Evolutionary conservation across 108 stramenopile genomes (phyloP), one percentile per base, ranked within the genome.

Genomic region (Nannochloropsis granulata): DNA sequence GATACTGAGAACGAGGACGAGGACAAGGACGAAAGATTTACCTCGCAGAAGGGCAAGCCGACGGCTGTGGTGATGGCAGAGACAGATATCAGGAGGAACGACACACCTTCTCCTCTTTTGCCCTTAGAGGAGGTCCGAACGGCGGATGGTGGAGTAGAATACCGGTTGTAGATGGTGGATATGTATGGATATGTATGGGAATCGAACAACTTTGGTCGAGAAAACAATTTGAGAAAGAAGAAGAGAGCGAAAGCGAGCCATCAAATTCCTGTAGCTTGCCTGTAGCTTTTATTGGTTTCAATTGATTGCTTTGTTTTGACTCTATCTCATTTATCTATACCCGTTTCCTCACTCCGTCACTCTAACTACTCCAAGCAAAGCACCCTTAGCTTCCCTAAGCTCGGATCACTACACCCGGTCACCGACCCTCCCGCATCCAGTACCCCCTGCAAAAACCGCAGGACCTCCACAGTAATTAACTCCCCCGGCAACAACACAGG

Each of bases 401-500:
- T 83, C 78, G 79, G 71, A 23, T 86, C 86, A 24, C 44, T 79
- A 82, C 86, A 86, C 78, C 86, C 86, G 21, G 86, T 82, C n/a
- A 86, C 44, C 21, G 78, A 43, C 43, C 86, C 86, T 23, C 86
- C 86, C 19, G 78, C 79, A 12, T n/a, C 24, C 78, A 44, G 46
- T 13, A 86, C 86, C 26, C 81, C 44, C 79, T 25, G 23, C 25
- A 86, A 78, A 13, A 81, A 71, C 12, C 78, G 82, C n/a, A 86
- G 16, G 26, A 78, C 82, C 79, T 82, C 82, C 78, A 26, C 46
- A 0, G 87, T 87, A 14, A 87, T 87, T 10, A 44, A n/a, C 83
- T 87, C 86, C 43, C 87, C 87, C 12, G 87, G 87, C 43, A 87
- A 21, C 13, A 87, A 84, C 21, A 86, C 81, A 25, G 87, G 87